These are phyloP conservation scores for Penicillium vulpinum DNA, from an alignment of 2,329 filamentous ascomycete genomes.

Conservation along the genomic window DNA sequence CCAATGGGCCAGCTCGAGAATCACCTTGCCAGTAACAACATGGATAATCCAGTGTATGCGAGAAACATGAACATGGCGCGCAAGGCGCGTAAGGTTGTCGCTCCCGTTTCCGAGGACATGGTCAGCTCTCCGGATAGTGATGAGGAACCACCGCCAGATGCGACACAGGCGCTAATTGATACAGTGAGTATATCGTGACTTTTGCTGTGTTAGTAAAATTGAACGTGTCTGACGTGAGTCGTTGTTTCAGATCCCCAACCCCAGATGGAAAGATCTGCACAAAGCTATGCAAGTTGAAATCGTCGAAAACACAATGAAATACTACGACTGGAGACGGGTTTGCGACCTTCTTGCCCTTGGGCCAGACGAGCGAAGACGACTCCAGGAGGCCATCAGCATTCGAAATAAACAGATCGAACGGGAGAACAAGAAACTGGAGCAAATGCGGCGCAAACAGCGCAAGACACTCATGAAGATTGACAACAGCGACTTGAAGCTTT, in stretches of 20 bases:
- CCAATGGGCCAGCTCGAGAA: slow-evolving; percentile 17
- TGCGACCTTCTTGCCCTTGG: slow-evolving; percentile 29
- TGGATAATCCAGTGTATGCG: slow-evolving; percentile 28
- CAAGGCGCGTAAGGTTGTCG: neutral
- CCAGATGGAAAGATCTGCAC: slow-evolving; percentile 37
- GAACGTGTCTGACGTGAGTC: neutral
- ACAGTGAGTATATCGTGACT: slow-evolving; percentile 2
- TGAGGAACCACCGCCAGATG: slow-evolving; percentile 9
- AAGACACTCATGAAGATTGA: slow-evolving; percentile 34
- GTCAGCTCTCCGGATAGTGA: slow-evolving; percentile 26
- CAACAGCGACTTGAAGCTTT: slow-evolving; percentile 28
- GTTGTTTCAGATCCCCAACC: slow-evolving; percentile 12
- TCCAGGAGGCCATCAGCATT: slow-evolving; percentile 16
- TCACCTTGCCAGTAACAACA: slow-evolving; percentile 30
- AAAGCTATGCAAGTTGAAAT: slow-evolving; percentile 39
- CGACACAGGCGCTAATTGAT: slow-evolving; percentile 7
- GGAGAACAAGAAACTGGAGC: slow-evolving; percentile 31
- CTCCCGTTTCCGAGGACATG: neutral
- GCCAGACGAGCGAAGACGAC: slow-evolving; percentile 20
- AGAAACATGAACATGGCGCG: slow-evolving; percentile 31
- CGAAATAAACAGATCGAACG: slow-evolving; percentile 29
- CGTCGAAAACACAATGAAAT: slow-evolving; percentile 31
- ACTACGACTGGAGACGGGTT: slow-evolving; percentile 21
- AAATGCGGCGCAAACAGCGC: slow-evolving; percentile 40
- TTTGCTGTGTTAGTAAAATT: neutral